Base-by-base conservation (phyloP, 2,329 filamentous ascomycete genomes). In the Geoglossum cookeanum region DNA sequence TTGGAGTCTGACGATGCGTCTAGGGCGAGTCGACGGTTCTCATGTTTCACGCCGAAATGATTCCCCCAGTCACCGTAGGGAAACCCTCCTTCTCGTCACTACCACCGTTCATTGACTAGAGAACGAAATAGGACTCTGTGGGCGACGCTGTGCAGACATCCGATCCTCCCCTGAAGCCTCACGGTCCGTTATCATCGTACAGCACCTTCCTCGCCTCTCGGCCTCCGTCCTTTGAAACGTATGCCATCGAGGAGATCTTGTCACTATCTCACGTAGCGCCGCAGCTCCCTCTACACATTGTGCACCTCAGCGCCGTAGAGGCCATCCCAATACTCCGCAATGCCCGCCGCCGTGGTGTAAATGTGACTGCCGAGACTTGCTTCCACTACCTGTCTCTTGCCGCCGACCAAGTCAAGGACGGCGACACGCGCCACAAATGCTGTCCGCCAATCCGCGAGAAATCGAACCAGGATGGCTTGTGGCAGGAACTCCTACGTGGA, bases 31-130 rank as follows among this genome's bases (percentile, higher is more conserved):
- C 87, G 17, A 97, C 92, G 1, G 94, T 89, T 0, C 81, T 97
- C 64, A 97, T 98, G 91, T 98, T 98, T 74, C 92, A 98, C 67
- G 92, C 92, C 58, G 92, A 98, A 70, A 97, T 96, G 89, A 83
- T 94, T 11, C 89, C 91, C n/a, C 87, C 88, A 17, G 85, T 90
- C 62, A 37, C 49, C 2, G 37, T 55, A 9, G 22, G n/a, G 15
- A 8, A 9, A 17, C 48, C 29, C 4, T 13, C 49, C 29, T 37
- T 32, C 15, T n/a, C 11, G 35, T 53, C 3, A 32, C 15, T 22
- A 3, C 17, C 5, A 11, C 37, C 9, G 4, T 9, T 45, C 42
- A 22, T n/a, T 53, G 13, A n/a, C 49, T 37, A 22, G 17, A 8
- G 6, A 9, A 53, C 9, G 30, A 17, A 35, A 35, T 72, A 85